Evolutionary conservation across 2,329 filamentous ascomycete genomes (phyloP).

Genomic region (Cladosporium halotolerans): DNA sequence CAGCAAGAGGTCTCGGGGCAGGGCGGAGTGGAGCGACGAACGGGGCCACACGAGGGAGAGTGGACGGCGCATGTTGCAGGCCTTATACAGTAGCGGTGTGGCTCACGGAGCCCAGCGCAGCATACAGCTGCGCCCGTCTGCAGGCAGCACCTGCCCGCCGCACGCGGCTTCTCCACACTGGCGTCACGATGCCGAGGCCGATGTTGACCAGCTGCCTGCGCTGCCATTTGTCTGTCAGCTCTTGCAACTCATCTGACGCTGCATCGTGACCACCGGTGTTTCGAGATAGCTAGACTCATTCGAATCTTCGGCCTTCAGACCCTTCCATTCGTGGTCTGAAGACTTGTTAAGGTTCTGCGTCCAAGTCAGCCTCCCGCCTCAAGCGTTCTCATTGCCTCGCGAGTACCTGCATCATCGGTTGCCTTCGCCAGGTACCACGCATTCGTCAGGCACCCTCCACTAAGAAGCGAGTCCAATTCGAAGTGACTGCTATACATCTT

Average conservation of each 20-base stretch:
- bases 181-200: conserved; percentile 1
- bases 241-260: background rate
- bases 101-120: background rate
- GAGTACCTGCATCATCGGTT: no score
- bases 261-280: background rate
- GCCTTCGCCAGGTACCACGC: background rate
- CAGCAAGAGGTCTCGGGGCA: background rate
- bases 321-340: no score
- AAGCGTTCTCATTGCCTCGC: no score
- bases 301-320: no score
- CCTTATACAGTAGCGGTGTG: conserved; percentile 7
- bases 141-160: conserved; percentile 1
- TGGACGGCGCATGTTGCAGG: conserved; percentile 6
- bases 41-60: background rate
- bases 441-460: background rate
- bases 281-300: background rate
- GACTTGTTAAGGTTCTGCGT: no score
- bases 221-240: no score
- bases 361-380: no score
- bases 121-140: background rate
- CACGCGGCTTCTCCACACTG: conserved; percentile 3
- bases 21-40: background rate
- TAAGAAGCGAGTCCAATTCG: background rate
- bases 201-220: background rate
- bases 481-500: no score